phyloP scores from a whole-genome alignment of 1,284 basidiomycete genomes.

The Porphyrellus sp. region DNA sequence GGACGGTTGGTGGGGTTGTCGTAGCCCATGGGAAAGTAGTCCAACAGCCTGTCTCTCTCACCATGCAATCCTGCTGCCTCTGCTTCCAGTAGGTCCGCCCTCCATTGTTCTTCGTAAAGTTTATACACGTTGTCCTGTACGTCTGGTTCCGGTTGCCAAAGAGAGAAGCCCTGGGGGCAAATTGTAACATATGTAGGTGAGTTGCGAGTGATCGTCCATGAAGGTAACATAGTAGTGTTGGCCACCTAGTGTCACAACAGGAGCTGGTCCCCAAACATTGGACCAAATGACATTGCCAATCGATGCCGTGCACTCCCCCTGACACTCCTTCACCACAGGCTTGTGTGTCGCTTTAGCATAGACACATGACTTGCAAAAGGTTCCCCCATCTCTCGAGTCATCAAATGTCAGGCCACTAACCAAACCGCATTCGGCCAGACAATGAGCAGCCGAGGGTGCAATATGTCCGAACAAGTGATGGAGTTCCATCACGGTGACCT shows the following conservation, averaged over 20 bases:
- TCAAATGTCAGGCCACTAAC: no score
- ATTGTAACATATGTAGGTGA: not conserved
- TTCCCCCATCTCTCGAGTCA: not conserved
- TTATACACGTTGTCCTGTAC: no score
- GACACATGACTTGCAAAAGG: not conserved
- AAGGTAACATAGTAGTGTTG: no score
- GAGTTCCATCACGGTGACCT: not conserved
- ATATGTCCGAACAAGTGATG: not conserved
- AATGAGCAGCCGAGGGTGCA: not conserved
- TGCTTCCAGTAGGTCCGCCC: no score
- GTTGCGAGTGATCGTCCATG: no score
- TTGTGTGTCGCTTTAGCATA: not conserved
- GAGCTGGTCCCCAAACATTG: not conserved
- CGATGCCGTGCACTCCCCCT: not conserved
- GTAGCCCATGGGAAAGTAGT: no score
- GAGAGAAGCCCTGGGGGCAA: no score
- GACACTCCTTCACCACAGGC: not conserved
- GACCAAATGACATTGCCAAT: not conserved
- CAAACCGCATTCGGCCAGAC: not conserved
- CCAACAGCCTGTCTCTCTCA: no score
- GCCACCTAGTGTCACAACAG: not conserved
- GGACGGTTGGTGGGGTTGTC: no score
- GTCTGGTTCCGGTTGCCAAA: no score
- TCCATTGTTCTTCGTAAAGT: not conserved
- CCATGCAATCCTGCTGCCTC: no score